phyloP scores from a whole-genome alignment of 306 rosid species.

The Corylus avellana region DNA sequence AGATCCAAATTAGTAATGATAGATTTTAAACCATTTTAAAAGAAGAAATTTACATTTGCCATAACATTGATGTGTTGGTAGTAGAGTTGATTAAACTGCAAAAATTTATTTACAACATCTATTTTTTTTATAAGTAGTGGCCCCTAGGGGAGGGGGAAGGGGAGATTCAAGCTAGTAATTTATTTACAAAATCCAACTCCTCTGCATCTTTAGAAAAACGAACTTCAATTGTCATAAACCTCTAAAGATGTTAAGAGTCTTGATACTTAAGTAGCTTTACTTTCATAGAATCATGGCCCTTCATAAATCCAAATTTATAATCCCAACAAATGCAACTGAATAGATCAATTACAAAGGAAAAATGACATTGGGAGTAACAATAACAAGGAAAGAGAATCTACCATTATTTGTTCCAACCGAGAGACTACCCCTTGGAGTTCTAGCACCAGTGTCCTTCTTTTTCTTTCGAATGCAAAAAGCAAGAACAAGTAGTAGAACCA shows the following conservation, averaged over 20 bases:
- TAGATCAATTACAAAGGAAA: conserved; percentile 18
- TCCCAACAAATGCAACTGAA: conserved; percentile 13
- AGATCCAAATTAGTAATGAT: background rate
- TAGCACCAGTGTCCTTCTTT: conserved; percentile 45
- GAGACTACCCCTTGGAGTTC: conserved; percentile 59
- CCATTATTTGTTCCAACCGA: conserved; percentile 62
- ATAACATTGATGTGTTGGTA: background rate
- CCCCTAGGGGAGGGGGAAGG: background rate
- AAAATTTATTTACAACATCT: background rate
- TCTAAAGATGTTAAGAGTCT: background rate
- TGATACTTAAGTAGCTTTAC: background rate
- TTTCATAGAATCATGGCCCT: conserved; percentile 2
- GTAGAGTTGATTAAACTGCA: background rate
- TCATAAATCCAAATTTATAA: conserved; percentile 14
- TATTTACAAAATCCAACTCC: background rate
- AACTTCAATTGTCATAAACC: background rate
- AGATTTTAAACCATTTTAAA: background rate
- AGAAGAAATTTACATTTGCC: background rate
- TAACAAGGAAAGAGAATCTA: conserved; percentile 34
- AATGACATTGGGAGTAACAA: conserved; percentile 5
- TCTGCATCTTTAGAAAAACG: background rate
- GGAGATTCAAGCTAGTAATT: background rate
- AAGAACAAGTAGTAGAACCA: conserved; percentile 53
- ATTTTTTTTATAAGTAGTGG: too few relatives aligned
- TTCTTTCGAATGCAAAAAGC: conserved; percentile 60